Conservation (phyloP, 768 basidiomycete species). For the Calocera cornea region DNA sequence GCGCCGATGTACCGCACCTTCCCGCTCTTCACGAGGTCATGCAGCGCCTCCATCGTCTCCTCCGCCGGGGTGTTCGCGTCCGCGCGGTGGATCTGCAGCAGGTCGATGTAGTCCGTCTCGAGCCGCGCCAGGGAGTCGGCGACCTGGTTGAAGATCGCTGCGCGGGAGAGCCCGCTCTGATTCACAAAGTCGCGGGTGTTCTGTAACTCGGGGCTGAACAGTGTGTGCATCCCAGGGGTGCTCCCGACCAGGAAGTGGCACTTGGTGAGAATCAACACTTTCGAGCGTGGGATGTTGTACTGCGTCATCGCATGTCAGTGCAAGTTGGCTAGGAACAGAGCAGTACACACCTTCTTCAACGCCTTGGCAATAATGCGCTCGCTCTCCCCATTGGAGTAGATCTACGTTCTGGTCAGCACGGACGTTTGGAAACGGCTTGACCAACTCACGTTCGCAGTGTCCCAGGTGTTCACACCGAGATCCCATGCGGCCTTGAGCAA, state of each 20-base stretch:
- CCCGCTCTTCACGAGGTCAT: constrained; percentile 51
- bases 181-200: constrained; percentile 20
- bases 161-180: constrained; percentile 25
- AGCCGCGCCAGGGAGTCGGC: constrained; percentile 4
- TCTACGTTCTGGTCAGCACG: neutral
- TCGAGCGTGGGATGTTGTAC: constrained; percentile 25
- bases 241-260: constrained; percentile 16
- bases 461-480: constrained; percentile 29
- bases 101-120: constrained; percentile 9
- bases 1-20: constrained; percentile 49
- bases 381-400: constrained; percentile 27
- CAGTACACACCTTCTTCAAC: constrained; percentile 24
- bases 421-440: neutral
- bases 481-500: constrained; percentile 31
- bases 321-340: neutral
- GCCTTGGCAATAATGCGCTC: constrained; percentile 29
- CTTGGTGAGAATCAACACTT: constrained; percentile 25
- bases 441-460: constrained; percentile 25
- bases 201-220: constrained; percentile 8
- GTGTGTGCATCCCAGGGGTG: neutral
- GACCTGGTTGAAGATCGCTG: constrained; percentile 24
- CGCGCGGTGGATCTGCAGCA: constrained; percentile 30
- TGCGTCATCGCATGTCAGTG: neutral
- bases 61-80: constrained; percentile 27
- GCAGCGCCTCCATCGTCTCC: constrained; percentile 51